Base-by-base conservation (phyloP, 192 early-diverging fungal species). In the Linnemannia exigua region DNA sequence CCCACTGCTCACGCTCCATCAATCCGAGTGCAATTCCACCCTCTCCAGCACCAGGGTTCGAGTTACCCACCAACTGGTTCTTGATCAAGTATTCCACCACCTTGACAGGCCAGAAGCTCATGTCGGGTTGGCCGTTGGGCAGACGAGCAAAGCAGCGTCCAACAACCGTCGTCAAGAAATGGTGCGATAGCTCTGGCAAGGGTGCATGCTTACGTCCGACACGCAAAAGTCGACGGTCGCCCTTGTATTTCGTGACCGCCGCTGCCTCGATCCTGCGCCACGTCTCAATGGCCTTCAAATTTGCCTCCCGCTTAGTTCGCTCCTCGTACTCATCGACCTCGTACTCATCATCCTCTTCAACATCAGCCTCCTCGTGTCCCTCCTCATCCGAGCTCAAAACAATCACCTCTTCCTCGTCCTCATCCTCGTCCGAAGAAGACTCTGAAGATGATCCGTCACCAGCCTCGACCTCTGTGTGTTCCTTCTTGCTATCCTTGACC, bases 1-100 rank as follows among this genome's bases (percentile, higher is more conserved):
- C 50, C 90, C 90, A 91, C 67, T 83, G 84, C 61, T 89, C 79
- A 25, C 88, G 85, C 67, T 89, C 86, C 85, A 91, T 77, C 6
- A 91, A 66, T 14, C 72, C 79, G 50, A 75, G 44, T 11, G 88
- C 77, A 41, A 91, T 66, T 33, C 90, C 90, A 0, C 71, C 74
- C 63, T 88, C 70, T 1, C 86, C 84, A 66, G 84, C 78, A 4
- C 84, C 84, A 19, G 84, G 84, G 68, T 86, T 86, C 15, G 84
- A 74, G 51, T 86, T 86, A 25, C 84, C 84, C 17, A 86, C 78
- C 16, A 80, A 54, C 75, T 86, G 84, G 46, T 86, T 88, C 72
- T 87, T 70, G 41, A 89, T 73, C 16, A 91, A 41, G 54, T 77
- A 91, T 35, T 85, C 71, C 2, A 91, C 54, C 14, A 89, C 83